Percentiles rank a stretch among this genome's conserved stretches.
These are phyloP conservation scores for Parathielavia appendiculata DNA, from an alignment of 495 filamentous ascomycete genomes.

Conservation along the genomic window DNA sequence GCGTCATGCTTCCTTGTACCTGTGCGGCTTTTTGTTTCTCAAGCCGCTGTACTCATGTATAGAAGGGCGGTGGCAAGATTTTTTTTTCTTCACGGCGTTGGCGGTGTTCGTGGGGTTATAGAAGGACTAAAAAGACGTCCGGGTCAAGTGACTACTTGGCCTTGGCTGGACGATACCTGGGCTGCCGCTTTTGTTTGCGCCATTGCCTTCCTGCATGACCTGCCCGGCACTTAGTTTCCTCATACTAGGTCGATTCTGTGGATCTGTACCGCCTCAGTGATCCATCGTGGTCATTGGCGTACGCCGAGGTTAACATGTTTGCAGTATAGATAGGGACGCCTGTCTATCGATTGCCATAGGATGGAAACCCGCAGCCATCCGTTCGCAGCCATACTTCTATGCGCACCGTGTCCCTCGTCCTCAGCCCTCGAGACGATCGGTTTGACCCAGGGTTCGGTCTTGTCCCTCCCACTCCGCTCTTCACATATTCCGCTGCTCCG, in stretches of 20 bases:
- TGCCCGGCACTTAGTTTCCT: too few species aligned
- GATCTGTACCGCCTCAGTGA: too few species aligned
- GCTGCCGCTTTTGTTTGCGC: background rate
- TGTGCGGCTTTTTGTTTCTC: background rate
- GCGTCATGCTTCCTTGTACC: background rate
- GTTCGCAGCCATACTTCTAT: too few species aligned
- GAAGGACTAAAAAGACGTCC: background rate
- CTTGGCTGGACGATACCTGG: background rate
- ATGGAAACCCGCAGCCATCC: too few species aligned
- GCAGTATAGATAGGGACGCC: too few species aligned
- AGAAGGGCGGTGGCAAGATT: background rate
- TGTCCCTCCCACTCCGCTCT: background rate
- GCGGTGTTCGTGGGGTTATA: background rate
- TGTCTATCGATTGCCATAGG: too few species aligned
- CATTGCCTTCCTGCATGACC: too few species aligned
- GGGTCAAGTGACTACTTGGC: background rate
- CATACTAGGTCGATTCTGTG: too few species aligned
- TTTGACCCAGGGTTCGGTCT: background rate
- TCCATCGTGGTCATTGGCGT: too few species aligned
- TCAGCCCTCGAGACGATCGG: background rate
- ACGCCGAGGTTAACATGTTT: too few species aligned
- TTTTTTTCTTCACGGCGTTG: background rate
- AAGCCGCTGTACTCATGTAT: slow-evolving; percentile 5
- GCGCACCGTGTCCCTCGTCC: background rate
- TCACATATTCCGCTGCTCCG: slow-evolving; percentile 54